Conservation (phyloP, 1,284 basidiomycete species). For the Microbotryomycetes sp. region DNA sequence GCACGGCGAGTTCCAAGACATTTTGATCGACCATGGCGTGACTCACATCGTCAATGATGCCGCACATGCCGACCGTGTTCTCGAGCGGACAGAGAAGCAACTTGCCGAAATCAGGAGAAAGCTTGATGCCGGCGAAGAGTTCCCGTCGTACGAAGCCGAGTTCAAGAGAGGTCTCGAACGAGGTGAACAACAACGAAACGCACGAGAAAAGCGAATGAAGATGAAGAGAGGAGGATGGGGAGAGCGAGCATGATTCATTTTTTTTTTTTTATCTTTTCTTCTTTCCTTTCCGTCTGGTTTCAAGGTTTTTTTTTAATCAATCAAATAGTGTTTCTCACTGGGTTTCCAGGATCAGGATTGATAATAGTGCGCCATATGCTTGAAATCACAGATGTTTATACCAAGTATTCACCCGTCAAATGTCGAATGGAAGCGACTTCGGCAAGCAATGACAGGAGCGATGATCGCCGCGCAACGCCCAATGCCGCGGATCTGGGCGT, state of each 20-base stretch:
- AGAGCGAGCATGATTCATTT: not conserved
- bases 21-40: not conserved
- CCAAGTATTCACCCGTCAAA: no score
- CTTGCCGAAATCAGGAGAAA: not conserved
- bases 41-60: not conserved
- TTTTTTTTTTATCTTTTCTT: no score
- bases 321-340: no score
- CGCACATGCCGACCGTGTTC: not conserved
- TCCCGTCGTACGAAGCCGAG: not conserved
- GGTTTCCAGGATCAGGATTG: no score
- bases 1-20: not conserved
- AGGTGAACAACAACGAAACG: not conserved
- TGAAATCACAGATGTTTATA: no score
- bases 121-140: not conserved
- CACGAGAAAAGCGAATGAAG: not conserved
- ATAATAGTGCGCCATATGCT: no score
- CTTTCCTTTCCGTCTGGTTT: no score
- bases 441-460: no score
- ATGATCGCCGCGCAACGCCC: no score
- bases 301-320: no score
- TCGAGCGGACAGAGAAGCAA: not conserved
- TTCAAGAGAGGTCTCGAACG: not conserved
- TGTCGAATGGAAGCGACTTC: no score
- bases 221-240: not conserved
- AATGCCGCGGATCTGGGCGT: no score